A percentile compares a stretch with the other conserved stretches of the same genome.
Evolutionary conservation across 2,329 filamentous ascomycete genomes (phyloP).

Genomic region (Immersiporthe knoxdaviesiana): DNA sequence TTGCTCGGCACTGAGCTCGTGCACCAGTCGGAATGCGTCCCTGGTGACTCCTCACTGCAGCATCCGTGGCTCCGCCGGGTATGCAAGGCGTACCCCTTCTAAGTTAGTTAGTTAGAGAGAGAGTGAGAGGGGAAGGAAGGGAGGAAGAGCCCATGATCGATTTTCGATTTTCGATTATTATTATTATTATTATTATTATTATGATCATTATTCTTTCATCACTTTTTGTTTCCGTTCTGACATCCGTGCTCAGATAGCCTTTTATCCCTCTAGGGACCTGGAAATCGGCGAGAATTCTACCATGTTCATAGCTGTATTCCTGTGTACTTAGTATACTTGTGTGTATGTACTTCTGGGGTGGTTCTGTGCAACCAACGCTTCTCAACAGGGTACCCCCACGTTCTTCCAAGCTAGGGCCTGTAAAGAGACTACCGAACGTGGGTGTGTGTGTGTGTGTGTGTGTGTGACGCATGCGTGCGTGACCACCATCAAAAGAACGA

Average conservation of each 20-base stretch:
- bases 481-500: not conserved
- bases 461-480: not conserved
- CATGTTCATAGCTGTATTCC: not conserved
- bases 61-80: constrained; percentile 1
- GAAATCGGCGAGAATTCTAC: not conserved
- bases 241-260: constrained; percentile 1
- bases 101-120: too few species aligned
- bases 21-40: constrained; percentile 6
- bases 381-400: too few species aligned
- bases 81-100: constrained; percentile 3
- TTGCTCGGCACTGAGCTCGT: not conserved
- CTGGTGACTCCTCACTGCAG: not conserved
- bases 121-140: too few species aligned
- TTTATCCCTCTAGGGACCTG: not conserved
- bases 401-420: too few species aligned
- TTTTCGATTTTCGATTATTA: too few species aligned
- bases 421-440: too few species aligned
- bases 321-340: not conserved
- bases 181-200: too few species aligned
- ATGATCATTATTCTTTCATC: too few species aligned
- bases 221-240: not conserved
- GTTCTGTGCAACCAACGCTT: too few species aligned
- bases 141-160: too few species aligned
- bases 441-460: too few species aligned
- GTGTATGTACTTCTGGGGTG: not conserved